Evolutionary conservation across 2,329 filamentous ascomycete species (phyloP).

Genomic region (Fusarium armeniacum): DNA sequence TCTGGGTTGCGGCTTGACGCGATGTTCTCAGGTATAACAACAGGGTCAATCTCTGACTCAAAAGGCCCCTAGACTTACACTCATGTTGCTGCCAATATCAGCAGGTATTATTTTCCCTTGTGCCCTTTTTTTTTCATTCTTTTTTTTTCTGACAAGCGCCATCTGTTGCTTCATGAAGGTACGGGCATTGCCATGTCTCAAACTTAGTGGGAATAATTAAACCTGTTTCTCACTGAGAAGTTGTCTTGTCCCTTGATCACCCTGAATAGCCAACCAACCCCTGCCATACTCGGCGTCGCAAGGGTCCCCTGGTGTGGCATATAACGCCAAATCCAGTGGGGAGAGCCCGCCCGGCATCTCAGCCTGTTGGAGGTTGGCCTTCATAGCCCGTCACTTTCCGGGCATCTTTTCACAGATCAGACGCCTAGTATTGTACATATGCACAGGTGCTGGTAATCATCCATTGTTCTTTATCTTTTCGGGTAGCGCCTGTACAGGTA

Average conservation of each 20-base stretch:
- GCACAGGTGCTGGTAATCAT: background rate
- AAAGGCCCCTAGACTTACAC: background rate
- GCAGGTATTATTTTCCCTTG: background rate
- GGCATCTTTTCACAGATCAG: constrained; percentile 9
- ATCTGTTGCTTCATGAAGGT: background rate
- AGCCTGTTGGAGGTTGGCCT: constrained; percentile 46
- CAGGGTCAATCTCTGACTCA: constrained; percentile 4
- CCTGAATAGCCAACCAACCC: constrained; percentile 18
- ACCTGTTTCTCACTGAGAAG: constrained; percentile 32
- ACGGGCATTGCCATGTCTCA: background rate
- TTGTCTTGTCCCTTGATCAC: constrained; percentile 22
- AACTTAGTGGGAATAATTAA: constrained; percentile 9
- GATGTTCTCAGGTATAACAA: constrained; percentile 25
- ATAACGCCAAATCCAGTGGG: constrained; percentile 25
- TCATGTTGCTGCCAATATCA: background rate
- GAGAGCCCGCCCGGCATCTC: constrained; percentile 40
- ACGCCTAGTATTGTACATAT: background rate
- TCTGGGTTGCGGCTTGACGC: constrained; percentile 20
- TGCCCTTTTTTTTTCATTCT: background rate
- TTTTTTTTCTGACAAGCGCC: background rate
- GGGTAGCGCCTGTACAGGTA: background rate
- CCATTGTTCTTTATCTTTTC: background rate
- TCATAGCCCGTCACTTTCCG: constrained; percentile 31
- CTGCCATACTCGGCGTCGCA: constrained; percentile 26
- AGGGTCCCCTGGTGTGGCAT: constrained; percentile 35